phyloP scores from a whole-genome alignment of 805 yeast species.

The Zygosaccharomyces rouxii region DNA sequence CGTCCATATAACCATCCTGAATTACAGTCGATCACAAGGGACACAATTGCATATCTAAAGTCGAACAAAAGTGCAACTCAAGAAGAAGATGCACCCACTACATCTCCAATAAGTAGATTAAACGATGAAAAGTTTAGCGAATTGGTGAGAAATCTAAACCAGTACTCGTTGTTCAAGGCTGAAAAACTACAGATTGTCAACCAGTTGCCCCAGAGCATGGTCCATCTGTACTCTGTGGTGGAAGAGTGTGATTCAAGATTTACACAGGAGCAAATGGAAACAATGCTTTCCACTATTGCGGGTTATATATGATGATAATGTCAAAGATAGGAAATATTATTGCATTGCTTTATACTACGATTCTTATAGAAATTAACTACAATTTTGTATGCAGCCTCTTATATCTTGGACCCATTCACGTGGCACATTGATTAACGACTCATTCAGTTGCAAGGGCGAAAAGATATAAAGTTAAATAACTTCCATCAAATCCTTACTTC shows the following conservation, averaged over 20 bases:
- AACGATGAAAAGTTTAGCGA: slow-evolving; percentile 31
- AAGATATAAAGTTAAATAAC: slow-evolving; percentile 1
- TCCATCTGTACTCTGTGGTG: slow-evolving; percentile 69
- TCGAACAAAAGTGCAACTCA: slow-evolving; percentile 24
- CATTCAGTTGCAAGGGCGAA: neutral
- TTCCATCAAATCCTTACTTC: neutral
- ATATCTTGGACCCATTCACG: too few relatives aligned
- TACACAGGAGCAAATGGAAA: slow-evolving; percentile 57
- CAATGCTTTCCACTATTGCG: slow-evolving; percentile 53
- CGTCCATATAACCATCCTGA: slow-evolving; percentile 35
- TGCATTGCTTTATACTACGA: too few relatives aligned
- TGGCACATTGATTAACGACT: neutral
- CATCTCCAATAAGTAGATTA: slow-evolving; percentile 27
- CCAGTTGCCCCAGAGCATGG: slow-evolving; percentile 73
- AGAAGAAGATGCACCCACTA: slow-evolving; percentile 12
- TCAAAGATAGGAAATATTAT: too few relatives aligned
- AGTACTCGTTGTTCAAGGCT: slow-evolving; percentile 64
- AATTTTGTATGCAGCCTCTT: neutral
- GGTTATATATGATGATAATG: slow-evolving; percentile 28
- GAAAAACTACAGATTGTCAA: slow-evolving; percentile 84
- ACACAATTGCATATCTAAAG: slow-evolving; percentile 29
- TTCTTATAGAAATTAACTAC: neutral
- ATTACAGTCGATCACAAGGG: slow-evolving; percentile 35
- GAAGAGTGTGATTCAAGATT: slow-evolving; percentile 93
- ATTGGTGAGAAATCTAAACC: slow-evolving; percentile 29